Percentiles rank a stretch among this genome's conserved stretches.
Conservation (phyloP, 192 early-diverging fungal genomes). For the Backusella luteola region DNA sequence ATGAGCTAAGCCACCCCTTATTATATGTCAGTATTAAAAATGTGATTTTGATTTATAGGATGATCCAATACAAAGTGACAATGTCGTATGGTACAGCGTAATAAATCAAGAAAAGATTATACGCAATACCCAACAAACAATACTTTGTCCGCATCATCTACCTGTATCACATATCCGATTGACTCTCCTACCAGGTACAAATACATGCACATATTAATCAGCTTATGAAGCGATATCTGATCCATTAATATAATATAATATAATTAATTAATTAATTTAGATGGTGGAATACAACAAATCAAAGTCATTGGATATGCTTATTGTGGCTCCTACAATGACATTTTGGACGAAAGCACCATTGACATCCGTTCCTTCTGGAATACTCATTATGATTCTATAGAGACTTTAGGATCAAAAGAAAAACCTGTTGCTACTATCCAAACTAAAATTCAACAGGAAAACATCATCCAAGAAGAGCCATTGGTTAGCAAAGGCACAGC, state of each 20-base stretch:
- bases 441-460: neutral
- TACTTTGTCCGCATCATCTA: neutral
- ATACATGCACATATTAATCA: neutral
- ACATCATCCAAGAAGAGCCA: neutral
- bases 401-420: neutral
- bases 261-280: neutral
- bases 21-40: neutral
- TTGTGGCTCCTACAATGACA: neutral
- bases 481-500: neutral
- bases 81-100: neutral
- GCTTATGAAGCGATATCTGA: neutral
- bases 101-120: neutral
- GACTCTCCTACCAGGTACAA: neutral
- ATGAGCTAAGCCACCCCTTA: neutral
- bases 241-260: neutral
- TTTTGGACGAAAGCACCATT: neutral
- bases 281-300: neutral
- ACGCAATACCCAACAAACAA: neutral
- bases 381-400: neutral
- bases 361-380: neutral
- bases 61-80: neutral
- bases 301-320: neutral
- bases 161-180: neutral
- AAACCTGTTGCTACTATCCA: neutral
- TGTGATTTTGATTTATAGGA: neutral